A percentile compares a stretch with the other conserved stretches of the same genome.
These are phyloP conservation scores for Malbranchea zuffiana DNA, from an alignment of 2,329 filamentous ascomycete species.

Conservation along the genomic window DNA sequence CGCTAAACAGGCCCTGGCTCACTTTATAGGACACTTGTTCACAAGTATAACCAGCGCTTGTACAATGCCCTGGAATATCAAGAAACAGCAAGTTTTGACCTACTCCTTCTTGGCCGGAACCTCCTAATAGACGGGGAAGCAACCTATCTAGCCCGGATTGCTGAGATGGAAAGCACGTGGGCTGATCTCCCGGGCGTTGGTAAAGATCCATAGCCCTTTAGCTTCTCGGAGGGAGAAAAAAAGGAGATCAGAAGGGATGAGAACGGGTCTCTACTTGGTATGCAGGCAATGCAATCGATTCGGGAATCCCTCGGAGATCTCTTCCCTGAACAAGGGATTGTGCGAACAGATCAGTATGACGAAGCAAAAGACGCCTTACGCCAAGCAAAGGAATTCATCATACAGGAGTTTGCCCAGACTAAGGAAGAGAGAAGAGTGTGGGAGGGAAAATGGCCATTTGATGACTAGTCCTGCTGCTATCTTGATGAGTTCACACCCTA, in stretches of 20 bases:
- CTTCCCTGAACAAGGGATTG: conserved; percentile 12
- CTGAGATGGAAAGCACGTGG: conserved; percentile 3
- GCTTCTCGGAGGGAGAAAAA: conserved; percentile 3
- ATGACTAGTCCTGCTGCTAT: too few relatives aligned
- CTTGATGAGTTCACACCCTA: too few relatives aligned
- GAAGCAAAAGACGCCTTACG: conserved; percentile 9
- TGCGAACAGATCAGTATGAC: conserved; percentile 10
- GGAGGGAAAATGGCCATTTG: conserved; percentile 11
- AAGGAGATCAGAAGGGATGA: conserved; percentile 7
- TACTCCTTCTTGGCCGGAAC: conserved; percentile 8
- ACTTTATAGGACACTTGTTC: conserved; percentile 9
- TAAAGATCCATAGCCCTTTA: conserved; percentile 5
- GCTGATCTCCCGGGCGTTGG: neutral
- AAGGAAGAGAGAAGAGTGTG: conserved; percentile 6
- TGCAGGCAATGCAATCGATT: conserved; percentile 9
- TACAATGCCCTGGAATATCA: conserved; percentile 10
- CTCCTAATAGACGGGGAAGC: conserved; percentile 11
- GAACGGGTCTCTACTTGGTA: conserved; percentile 6
- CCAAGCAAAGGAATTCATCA: conserved; percentile 9
- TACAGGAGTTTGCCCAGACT: conserved; percentile 3
- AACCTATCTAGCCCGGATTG: conserved; percentile 6
- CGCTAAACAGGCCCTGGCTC: neutral
- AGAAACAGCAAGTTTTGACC: conserved; percentile 7
- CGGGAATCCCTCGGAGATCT: conserved; percentile 5
- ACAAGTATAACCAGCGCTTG: conserved; percentile 8